Conservation (phyloP, 257 asterid species). For the Plantago elongata region DNA sequence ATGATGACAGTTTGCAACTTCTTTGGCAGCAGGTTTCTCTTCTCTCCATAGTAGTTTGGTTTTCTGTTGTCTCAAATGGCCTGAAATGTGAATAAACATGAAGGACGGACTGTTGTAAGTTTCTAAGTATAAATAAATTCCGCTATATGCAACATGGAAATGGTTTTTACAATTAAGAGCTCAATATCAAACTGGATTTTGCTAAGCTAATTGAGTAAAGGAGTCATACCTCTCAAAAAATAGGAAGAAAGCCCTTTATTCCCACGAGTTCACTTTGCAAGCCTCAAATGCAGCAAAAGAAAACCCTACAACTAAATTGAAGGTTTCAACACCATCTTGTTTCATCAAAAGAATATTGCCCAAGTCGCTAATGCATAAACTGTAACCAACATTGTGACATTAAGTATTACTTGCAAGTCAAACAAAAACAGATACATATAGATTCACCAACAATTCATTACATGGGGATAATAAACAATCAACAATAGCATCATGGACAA, state of each 20-base stretch:
- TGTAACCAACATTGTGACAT: neutral
- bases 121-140: no score
- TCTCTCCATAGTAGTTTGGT: neutral
- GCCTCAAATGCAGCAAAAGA: conserved; percentile 8
- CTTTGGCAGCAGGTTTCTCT: conserved; percentile 2
- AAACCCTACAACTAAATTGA: conserved; percentile 4
- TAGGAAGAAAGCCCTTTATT: conserved; percentile 3
- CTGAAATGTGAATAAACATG: neutral
- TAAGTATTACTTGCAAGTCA: neutral
- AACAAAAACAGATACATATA: neutral
- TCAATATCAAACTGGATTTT: no score
- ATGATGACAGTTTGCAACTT: neutral
- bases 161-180: no score
- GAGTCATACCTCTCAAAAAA: conserved; percentile 1
- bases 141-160: no score
- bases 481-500: conserved; percentile 22
- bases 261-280: neutral
- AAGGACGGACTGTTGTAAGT: no score
- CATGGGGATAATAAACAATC: conserved; percentile 7
- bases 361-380: neutral
- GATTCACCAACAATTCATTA: conserved; percentile 17
- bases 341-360: neutral
- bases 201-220: conserved; percentile 2
- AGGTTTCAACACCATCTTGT: conserved; percentile 1
- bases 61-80: neutral